Percentiles rank a stretch among this genome's conserved stretches.
Conservation (phyloP, 2,329 filamentous ascomycete genomes). For the Cercospora beticola region DNA sequence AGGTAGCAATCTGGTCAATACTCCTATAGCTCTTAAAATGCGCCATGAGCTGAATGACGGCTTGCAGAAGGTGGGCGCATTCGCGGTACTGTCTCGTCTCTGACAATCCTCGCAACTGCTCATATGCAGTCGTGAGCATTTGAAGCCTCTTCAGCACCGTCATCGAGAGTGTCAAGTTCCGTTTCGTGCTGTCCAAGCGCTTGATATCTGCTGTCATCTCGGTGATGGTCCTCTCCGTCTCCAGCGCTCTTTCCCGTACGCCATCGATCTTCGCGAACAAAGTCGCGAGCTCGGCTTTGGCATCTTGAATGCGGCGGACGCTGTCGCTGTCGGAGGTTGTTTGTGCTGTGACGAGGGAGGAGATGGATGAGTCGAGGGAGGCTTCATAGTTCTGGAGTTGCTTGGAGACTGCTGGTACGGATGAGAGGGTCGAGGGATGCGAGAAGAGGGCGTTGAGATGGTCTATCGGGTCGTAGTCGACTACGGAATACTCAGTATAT, state of each 20-base stretch:
- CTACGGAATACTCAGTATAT: conserved; percentile 41
- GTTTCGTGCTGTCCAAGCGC: conserved; percentile 91
- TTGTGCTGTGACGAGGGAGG: conserved; percentile 69
- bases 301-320: conserved; percentile 85
- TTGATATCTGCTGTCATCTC: conserved; percentile 99
- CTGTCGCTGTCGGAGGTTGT: conserved; percentile 83
- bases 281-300: conserved; percentile 82
- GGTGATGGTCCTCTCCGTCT: conserved; percentile 93
- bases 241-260: conserved; percentile 81
- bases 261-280: conserved; percentile 94
- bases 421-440: conserved; percentile 78
- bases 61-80: conserved; percentile 88
- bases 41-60: conserved; percentile 94
- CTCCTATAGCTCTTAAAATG: conserved; percentile 98
- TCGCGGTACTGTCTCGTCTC: conserved; percentile 89
- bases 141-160: conserved; percentile 94
- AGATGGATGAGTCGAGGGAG: conserved; percentile 78
- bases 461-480: conserved; percentile 86
- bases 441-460: conserved; percentile 94
- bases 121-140: conserved; percentile 99
- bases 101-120: conserved; percentile 81
- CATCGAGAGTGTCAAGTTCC: conserved; percentile 95
- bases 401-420: conserved; percentile 71
- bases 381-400: conserved; percentile 74
- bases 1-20: conserved; percentile 93